Evolutionary conservation across 2,329 filamentous ascomycete species (phyloP).

Genomic region (Pseudogymnoascus destructans): DNA sequence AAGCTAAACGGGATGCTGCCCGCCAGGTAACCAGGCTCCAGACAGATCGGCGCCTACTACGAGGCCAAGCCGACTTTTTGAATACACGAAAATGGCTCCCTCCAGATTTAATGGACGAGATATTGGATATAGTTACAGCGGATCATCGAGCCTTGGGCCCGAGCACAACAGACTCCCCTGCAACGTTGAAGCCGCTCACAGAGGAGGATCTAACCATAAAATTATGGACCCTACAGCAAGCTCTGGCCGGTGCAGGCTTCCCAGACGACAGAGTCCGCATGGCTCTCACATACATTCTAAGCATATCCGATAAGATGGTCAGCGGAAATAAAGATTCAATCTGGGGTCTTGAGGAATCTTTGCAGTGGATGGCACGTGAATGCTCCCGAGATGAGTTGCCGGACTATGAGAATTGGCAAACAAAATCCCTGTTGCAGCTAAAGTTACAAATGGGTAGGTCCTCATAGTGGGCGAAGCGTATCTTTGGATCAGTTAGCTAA

Average conservation of each 20-base stretch:
- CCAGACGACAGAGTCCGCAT: conserved; percentile 47
- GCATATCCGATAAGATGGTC: conserved; percentile 50
- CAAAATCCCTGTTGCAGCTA: conserved; percentile 16
- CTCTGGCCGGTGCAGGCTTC: conserved; percentile 57
- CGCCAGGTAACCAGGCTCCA: conserved; percentile 68
- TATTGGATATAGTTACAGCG: conserved; percentile 58
- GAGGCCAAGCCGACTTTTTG: conserved; percentile 62
- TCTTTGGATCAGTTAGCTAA: conserved; percentile 12
- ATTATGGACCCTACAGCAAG: conserved; percentile 73
- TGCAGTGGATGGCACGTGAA: conserved; percentile 83
- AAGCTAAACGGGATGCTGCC: conserved; percentile 64
- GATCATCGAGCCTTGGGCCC: conserved; percentile 43
- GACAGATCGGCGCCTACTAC: conserved; percentile 72
- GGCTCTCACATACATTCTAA: conserved; percentile 52
- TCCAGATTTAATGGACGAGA: conserved; percentile 61
- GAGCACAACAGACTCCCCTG: conserved; percentile 22
- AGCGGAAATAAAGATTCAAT: conserved; percentile 48
- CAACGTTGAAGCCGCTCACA: conserved; percentile 36
- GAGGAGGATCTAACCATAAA: conserved; percentile 71
- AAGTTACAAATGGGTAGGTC: conserved; percentile 24
- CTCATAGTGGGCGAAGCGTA: not conserved
- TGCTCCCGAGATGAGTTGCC: conserved; percentile 56
- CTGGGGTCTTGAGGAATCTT: conserved; percentile 75
- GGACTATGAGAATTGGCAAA: conserved; percentile 46
- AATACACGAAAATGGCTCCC: conserved; percentile 69